These are phyloP conservation scores for Papiliotrema terrestris DNA, from an alignment of 1,284 basidiomycete species.

Conservation along the genomic window DNA sequence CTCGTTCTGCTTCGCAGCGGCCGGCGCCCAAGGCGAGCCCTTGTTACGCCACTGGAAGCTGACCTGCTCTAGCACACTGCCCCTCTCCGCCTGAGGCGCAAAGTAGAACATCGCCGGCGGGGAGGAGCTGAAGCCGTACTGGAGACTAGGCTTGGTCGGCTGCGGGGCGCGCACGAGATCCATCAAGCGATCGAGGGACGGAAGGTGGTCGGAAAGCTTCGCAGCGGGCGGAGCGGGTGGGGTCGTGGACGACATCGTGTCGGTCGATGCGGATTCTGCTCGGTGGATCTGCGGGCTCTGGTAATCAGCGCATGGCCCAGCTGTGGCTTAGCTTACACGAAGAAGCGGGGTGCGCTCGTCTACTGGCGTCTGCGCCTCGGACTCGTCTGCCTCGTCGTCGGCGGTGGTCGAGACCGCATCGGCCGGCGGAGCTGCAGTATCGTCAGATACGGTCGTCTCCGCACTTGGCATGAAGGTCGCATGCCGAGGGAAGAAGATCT, in stretches of 20 bases:
- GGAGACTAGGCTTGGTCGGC: background rate
- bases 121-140: background rate
- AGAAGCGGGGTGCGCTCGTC: constrained; percentile 5
- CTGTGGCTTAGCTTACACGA: background rate
- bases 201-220: background rate
- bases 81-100: background rate
- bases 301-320: background rate
- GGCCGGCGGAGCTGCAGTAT: background rate
- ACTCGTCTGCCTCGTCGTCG: constrained; percentile 1
- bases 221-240: background rate
- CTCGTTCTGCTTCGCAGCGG: background rate
- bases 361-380: constrained; percentile 2
- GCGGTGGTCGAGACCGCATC: background rate
- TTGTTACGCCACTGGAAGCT: background rate
- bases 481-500: background rate
- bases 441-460: too few species aligned
- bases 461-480: background rate
- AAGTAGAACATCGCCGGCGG: background rate
- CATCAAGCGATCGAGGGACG: background rate
- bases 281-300: constrained; percentile 1
- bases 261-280: background rate
- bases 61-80: background rate
- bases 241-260: background rate
- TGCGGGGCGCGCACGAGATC: background rate
- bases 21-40: background rate